Evolutionary conservation across 2,329 filamentous ascomycete species (phyloP), one percentile per base, ranked within the genome.

Genomic region (Gaeumannomyces tritici): DNA sequence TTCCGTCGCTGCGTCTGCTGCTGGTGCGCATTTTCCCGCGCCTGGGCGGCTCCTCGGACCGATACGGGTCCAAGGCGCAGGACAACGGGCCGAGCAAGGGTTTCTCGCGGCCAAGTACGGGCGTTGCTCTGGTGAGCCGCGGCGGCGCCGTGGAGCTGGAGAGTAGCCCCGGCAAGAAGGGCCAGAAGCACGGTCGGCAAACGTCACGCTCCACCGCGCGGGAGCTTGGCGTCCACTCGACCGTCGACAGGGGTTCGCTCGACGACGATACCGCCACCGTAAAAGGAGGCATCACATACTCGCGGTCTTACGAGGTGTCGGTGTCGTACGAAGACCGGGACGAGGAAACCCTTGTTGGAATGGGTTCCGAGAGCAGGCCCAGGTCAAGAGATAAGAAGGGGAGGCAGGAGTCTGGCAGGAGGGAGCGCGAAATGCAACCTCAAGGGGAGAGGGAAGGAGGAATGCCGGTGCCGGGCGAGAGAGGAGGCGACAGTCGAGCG

Each of bases 1-100:
- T 75, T 69, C 72, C 73, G 0, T 65, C 69, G 0, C 35, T 72
- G 4, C 70, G 72, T 4, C 67, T 72, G 4, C 42, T 73, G 15
- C 64, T 73, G 18, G 67, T 72, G 4, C 68, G 69, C 62, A 33
- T 68, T 28, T 72, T 72, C 67, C 71, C 71, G 5, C 13, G 42
- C 2, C 59, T 69, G 4, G 59, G 65, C 4, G 67, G 64, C 24
- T 61, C 64, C 27, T 58, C 62, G 13, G 59, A 11, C 21, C 51
- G 55, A 11, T 62, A 60, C 51, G 55, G 55, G 24, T 51, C 27
- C 35, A 27, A 28, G 24, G 28, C 59, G 2, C 27, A 60, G 28
- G 54, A 60, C 27, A 21, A 57, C 15, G 59, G 24, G 24, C 21
- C 28, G 24, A 47, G 59, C 7, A 13, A 7, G 3, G 35, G 42